Percentiles rank a stretch among this genome's conserved stretches.
phyloP scores from a whole-genome alignment of 2,329 filamentous ascomycete genomes.

The Madurella fahalii region DNA sequence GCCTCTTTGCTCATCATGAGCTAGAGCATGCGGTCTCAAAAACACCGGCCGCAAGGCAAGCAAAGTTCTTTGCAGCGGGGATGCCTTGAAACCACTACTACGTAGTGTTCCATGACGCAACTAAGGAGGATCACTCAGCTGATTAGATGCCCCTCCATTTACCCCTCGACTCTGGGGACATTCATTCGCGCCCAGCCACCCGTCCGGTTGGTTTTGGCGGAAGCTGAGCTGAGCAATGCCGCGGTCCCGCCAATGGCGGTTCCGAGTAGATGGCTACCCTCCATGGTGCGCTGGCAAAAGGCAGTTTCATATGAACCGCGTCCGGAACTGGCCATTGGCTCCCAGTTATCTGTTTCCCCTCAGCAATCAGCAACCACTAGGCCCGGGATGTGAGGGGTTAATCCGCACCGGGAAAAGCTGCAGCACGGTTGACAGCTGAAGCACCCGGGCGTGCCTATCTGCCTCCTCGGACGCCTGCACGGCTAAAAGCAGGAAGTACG shows the following conservation, averaged over 20 bases:
- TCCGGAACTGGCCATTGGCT: conserved; percentile 20
- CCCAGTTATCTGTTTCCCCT: conserved; percentile 2
- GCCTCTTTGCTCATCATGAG: background rate
- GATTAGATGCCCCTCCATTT: conserved; percentile 6
- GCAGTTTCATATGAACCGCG: conserved; percentile 22
- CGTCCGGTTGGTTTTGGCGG: background rate
- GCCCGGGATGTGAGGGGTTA: conserved; percentile 14
- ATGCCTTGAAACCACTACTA: background rate
- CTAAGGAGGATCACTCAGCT: conserved; percentile 1
- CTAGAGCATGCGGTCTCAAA: background rate
- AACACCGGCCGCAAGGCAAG: background rate
- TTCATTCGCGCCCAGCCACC: conserved; percentile 2
- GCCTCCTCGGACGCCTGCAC: conserved; percentile 7
- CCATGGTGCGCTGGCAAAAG: conserved; percentile 27
- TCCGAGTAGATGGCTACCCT: conserved; percentile 18
- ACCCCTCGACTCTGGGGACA: background rate
- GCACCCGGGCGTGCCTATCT: conserved; percentile 1
- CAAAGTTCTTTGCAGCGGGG: conserved; percentile 5
- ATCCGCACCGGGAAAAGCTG: conserved; percentile 4
- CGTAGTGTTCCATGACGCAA: background rate
- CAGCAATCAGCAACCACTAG: background rate
- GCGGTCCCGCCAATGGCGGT: conserved; percentile 5
- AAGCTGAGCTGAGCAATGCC: conserved; percentile 1
- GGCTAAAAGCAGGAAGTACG: conserved; percentile 7
- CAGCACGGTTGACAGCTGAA: conserved; percentile 7